phyloP scores from a whole-genome alignment of 495 filamentous ascomycete genomes.

The Penicilliopsis zonata region DNA sequence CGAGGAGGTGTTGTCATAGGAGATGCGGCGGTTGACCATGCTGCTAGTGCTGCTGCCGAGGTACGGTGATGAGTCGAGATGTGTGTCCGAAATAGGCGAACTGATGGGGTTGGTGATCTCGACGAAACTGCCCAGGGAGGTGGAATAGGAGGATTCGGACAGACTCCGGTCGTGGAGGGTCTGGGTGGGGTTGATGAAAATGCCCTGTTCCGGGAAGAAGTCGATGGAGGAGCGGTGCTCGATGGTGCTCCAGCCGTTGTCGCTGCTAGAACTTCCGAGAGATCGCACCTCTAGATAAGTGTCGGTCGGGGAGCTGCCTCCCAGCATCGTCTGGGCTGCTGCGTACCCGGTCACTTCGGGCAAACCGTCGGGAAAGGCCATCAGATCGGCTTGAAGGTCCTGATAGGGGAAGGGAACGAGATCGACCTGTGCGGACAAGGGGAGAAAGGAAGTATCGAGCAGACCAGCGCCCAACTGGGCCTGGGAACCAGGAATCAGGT shows the following conservation, averaged over 20 bases:
- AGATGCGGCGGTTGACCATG: constrained; percentile 16
- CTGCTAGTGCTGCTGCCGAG: constrained; percentile 40
- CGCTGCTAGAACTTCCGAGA: constrained; percentile 60
- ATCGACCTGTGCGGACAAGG: constrained; percentile 52
- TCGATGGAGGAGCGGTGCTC: constrained; percentile 47
- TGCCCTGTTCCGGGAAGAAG: constrained; percentile 38
- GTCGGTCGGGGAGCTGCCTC: constrained; percentile 70
- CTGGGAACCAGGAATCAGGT: constrained; percentile 59
- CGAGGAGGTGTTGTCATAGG: constrained; percentile 27
- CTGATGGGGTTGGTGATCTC: constrained; percentile 64
- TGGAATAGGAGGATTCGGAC: constrained; percentile 74
- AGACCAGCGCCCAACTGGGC: constrained; percentile 50
- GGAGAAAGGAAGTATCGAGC: constrained; percentile 55
- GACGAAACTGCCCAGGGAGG: constrained; percentile 58
- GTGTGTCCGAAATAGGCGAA: constrained; percentile 52
- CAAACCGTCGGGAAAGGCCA: constrained; percentile 44
- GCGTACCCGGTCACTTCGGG: constrained; percentile 38
- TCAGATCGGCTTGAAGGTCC: constrained; percentile 51
- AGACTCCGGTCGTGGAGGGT: constrained; percentile 73
- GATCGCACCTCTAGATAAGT: constrained; percentile 77
- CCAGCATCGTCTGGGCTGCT: constrained; percentile 33
- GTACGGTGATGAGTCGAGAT: constrained; percentile 53
- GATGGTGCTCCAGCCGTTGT: constrained; percentile 72
- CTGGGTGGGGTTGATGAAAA: constrained; percentile 79
- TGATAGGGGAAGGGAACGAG: constrained; percentile 63